These are phyloP conservation scores for Saxophila tyrrhenica DNA, from an alignment of 495 filamentous ascomycete genomes.

Conservation along the genomic window DNA sequence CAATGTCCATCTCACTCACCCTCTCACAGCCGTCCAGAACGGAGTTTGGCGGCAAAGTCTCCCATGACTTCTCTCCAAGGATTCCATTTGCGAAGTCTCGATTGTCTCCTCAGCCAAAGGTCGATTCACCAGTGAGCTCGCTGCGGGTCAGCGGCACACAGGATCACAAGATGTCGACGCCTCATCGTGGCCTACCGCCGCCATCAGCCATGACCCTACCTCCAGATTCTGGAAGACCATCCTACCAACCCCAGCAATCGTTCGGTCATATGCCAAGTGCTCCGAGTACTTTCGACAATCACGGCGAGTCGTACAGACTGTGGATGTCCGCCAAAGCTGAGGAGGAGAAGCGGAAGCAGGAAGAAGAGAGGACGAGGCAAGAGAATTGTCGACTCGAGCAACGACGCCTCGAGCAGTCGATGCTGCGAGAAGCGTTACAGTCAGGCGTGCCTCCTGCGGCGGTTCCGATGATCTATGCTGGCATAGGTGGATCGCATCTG, in stretches of 20 bases:
- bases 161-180: slow-evolving; percentile 49
- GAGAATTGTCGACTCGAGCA: slow-evolving; percentile 68
- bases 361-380: slow-evolving; percentile 80
- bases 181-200: slow-evolving; percentile 64
- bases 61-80: slow-evolving; percentile 55
- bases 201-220: slow-evolving; percentile 58
- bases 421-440: slow-evolving; percentile 67
- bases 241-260: slow-evolving; percentile 1
- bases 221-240: slow-evolving; percentile 24
- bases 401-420: slow-evolving; percentile 70
- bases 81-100: slow-evolving; percentile 48
- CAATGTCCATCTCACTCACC: slow-evolving; percentile 50
- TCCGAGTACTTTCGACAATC: slow-evolving; percentile 58
- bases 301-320: slow-evolving; percentile 68
- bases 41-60: slow-evolving; percentile 53
- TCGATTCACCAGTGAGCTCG: slow-evolving; percentile 34
- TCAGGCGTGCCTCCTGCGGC: slow-evolving; percentile 76
- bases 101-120: slow-evolving; percentile 47
- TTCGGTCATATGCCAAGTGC: slow-evolving; percentile 50
- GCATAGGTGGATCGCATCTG: slow-evolving; percentile 58
- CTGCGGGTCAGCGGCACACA: slow-evolving; percentile 28
- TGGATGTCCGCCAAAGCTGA: slow-evolving; percentile 78
- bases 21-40: slow-evolving; percentile 47
- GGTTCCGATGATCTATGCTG: slow-evolving; percentile 82
- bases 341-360: slow-evolving; percentile 72